Base-by-base conservation (phyloP, 2,329 filamentous ascomycete species). In the Fonsecaea nubica region DNA sequence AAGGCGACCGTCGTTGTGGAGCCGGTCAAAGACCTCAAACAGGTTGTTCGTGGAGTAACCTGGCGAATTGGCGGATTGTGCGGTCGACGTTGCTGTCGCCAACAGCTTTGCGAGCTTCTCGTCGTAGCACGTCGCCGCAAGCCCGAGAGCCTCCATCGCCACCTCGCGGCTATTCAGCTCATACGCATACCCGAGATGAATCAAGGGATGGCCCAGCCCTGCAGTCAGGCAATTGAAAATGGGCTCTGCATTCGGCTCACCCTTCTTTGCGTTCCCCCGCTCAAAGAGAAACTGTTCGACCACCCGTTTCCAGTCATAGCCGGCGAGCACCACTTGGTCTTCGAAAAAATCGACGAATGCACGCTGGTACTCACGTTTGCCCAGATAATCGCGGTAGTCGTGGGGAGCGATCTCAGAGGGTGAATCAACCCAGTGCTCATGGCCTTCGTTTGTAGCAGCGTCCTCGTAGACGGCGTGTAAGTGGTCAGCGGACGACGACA, bases 271-370 rank as follows among this genome's bases (percentile, higher is more conserved):
- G 10, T 63, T 15, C 1, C 72, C 72, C 91, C 83, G 58, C 91
- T 85, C 32, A 70, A 94, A 91, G 54, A 99, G 79, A 75, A 90
- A 98, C 68, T 93, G 86, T 2, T 87, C 81, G 8, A 96, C 82
- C 2, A 96, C 87, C 61, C 84, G 82, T 75, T 90, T 91, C 92
- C 95, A 97, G 75, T 97, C 87, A 76, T 97, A 98, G 40, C 87
- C 84, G 73, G 89, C 86, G 5, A 65, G 64, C 2, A 92, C 93
- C 35, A 98, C 82, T 74, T 92, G 88, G 76, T 99, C 95, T 77
- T 99, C 95, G 75, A 96, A 98, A 76, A 95, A 98, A 77, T 99
- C 93, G 63, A 99, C 83, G 75, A 90, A 99, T 0, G 93, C 94
- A 66, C 94, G 87, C 78, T 99, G 92, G 75, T 96, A 97, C 84